Percentiles rank a stretch among this genome's conserved stretches.
Conservation (phyloP, 2,329 filamentous ascomycete species). For the Knoxdaviesia capensis region DNA sequence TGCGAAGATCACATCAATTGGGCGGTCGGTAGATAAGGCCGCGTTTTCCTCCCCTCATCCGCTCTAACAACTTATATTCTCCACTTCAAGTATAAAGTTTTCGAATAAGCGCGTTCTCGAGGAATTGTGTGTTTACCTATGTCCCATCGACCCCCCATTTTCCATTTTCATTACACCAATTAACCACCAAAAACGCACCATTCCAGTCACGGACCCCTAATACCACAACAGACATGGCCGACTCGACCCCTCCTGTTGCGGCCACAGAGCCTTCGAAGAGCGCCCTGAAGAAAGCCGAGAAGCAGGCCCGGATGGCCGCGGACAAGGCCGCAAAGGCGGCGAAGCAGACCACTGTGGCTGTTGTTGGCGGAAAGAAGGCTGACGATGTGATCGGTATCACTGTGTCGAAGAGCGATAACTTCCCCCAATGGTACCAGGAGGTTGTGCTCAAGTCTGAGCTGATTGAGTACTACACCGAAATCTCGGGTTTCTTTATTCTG, state of each 20-base stretch:
- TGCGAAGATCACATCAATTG: too few relatives aligned
- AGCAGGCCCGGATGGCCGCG: constrained; percentile 38
- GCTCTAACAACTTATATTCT: too few relatives aligned
- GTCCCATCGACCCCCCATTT: too few relatives aligned
- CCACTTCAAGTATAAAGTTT: too few relatives aligned
- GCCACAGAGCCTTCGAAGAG: constrained; percentile 30
- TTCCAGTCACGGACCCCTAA: not conserved
- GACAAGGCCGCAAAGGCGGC: constrained; percentile 42
- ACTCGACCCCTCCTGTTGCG: constrained; percentile 5
- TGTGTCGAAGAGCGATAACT: constrained; percentile 65
- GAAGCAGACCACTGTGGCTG: constrained; percentile 29
- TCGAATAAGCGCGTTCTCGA: too few relatives aligned
- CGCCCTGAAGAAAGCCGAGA: constrained; percentile 45
- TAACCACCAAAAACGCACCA: not conserved
- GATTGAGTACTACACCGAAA: constrained; percentile 88
- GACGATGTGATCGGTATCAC: constrained; percentile 75
- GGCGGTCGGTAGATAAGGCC: too few relatives aligned
- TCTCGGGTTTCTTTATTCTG: constrained; percentile 92
- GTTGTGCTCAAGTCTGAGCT: constrained; percentile 92
- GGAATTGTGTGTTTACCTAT: too few relatives aligned
- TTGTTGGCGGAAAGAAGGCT: constrained; percentile 37
- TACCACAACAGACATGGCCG: constrained; percentile 6
- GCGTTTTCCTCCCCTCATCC: too few relatives aligned
- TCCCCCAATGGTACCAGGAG: constrained; percentile 93
- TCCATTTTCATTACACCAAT: too few relatives aligned